These are phyloP conservation scores for Fusarium continuum DNA, from an alignment of 2,329 filamentous ascomycete genomes.

Conservation along the genomic window DNA sequence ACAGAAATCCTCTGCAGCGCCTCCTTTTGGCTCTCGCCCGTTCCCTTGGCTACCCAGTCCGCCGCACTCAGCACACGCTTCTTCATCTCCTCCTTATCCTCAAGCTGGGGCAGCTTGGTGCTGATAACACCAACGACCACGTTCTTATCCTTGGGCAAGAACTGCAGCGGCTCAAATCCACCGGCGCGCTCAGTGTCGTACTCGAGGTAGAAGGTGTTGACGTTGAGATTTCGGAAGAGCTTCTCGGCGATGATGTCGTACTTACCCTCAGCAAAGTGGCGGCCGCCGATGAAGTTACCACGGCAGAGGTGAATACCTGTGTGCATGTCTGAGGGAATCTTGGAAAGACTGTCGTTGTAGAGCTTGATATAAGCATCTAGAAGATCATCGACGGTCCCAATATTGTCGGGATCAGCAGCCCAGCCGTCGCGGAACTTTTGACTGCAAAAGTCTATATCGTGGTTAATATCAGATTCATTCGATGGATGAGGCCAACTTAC, in stretches of 20 bases:
- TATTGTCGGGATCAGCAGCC: conserved; percentile 73
- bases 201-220: conserved; percentile 75
- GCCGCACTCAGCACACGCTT: conserved; percentile 67
- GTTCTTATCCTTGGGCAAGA: conserved; percentile 68
- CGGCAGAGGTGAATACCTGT: conserved; percentile 80
- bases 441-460: conserved; percentile 73
- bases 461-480: neutral
- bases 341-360: conserved; percentile 76
- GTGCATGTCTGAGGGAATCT: conserved; percentile 74
- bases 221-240: conserved; percentile 69
- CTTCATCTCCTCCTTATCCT: conserved; percentile 72
- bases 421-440: conserved; percentile 76
- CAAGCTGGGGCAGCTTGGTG: conserved; percentile 69
- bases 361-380: conserved; percentile 79
- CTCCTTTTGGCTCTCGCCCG: conserved; percentile 69
- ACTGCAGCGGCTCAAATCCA: conserved; percentile 71
- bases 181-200: conserved; percentile 73
- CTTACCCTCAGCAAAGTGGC: conserved; percentile 72
- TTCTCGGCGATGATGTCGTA: conserved; percentile 74
- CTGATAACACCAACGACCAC: conserved; percentile 72
- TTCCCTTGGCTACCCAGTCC: conserved; percentile 74
- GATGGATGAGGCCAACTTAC: conserved; percentile 52
- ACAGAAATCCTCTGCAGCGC: conserved; percentile 74
- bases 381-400: conserved; percentile 72
- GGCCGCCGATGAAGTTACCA: conserved; percentile 72